Evolutionary conservation across 768 basidiomycete species (phyloP).

Genomic region (Pulveroboletus sp.): DNA sequence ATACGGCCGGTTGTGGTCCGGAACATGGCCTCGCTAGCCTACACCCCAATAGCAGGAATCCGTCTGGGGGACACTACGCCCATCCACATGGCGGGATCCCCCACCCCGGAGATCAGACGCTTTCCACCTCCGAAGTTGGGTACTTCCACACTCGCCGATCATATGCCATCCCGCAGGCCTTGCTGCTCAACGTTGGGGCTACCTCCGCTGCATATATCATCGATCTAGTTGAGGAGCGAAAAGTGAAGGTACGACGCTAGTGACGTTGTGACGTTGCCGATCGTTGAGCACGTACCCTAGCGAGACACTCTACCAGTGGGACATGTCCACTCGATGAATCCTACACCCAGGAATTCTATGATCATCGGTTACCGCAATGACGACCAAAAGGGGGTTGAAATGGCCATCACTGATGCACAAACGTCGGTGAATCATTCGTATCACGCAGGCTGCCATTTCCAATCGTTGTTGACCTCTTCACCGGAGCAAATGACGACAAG

Average conservation of each 20-base stretch:
- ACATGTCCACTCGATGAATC: conserved; percentile 28
- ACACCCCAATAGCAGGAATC: conserved; percentile 16
- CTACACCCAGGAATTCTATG: conserved; percentile 33
- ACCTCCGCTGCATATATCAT: conserved; percentile 19
- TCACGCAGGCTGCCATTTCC: conserved; percentile 38
- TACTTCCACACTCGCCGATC: conserved; percentile 35
- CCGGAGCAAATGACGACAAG: conserved; percentile 24
- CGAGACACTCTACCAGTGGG: conserved; percentile 37
- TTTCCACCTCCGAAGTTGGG: conserved; percentile 32
- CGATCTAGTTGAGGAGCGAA: conserved; percentile 22
- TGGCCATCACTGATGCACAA: not conserved
- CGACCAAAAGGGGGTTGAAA: conserved; percentile 14
- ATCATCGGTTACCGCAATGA: conserved; percentile 26
- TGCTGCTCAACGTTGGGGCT: conserved; percentile 27
- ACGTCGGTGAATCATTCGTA: conserved; percentile 29
- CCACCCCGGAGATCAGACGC: conserved; percentile 25
- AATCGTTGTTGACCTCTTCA: conserved; percentile 29
- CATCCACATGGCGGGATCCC: conserved; percentile 26
- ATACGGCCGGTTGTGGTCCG: conserved; percentile 16
- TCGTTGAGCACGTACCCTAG: conserved; percentile 22
- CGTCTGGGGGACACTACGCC: conserved; percentile 24
- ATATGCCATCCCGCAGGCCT: conserved; percentile 36
- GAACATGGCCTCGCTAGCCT: conserved; percentile 21
- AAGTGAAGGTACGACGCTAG: conserved; percentile 29
- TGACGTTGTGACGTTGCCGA: conserved; percentile 29